Conservation (phyloP, 202 grass and related monocot genomes). For the Eragrostis tef region DNA sequence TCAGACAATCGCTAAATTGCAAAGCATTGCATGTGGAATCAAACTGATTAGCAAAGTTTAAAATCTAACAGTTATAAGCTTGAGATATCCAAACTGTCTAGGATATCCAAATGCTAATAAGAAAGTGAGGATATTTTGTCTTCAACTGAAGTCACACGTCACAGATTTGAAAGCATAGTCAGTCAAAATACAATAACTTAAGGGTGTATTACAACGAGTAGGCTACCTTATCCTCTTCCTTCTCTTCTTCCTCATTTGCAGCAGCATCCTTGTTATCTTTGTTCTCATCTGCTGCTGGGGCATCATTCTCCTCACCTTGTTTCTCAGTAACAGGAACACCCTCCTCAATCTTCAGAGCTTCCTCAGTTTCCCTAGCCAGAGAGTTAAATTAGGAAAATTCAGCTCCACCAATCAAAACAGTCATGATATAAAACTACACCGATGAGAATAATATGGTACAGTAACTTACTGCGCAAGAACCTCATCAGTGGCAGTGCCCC, state of each 20-base stretch:
- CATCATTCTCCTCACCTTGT: conserved; percentile 52
- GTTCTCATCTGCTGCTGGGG: conserved; percentile 49
- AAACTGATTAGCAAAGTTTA: background rate
- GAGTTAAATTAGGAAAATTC: conserved; percentile 8
- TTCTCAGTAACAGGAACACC: conserved; percentile 55
- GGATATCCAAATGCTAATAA: background rate
- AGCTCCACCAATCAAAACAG: conserved; percentile 8
- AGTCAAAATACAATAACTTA: background rate
- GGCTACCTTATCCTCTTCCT: conserved; percentile 85
- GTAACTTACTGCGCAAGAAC: conserved; percentile 60
- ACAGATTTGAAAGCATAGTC: background rate
- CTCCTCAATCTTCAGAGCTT: conserved; percentile 58
- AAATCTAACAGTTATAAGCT: background rate
- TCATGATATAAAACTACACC: background rate
- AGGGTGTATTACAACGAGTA: background rate
- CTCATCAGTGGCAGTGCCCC: conserved; percentile 72
- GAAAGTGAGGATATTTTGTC: background rate
- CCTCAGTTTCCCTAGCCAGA: conserved; percentile 63
- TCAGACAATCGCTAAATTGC: background rate
- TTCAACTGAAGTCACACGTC: background rate
- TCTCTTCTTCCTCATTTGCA: conserved; percentile 69
- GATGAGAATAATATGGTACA: background rate
- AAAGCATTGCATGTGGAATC: background rate
- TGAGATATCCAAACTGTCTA: background rate
- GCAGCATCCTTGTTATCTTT: conserved; percentile 63